Conservation (phyloP, 192 early-diverging fungal genomes). For the Pilaira anomala region DNA sequence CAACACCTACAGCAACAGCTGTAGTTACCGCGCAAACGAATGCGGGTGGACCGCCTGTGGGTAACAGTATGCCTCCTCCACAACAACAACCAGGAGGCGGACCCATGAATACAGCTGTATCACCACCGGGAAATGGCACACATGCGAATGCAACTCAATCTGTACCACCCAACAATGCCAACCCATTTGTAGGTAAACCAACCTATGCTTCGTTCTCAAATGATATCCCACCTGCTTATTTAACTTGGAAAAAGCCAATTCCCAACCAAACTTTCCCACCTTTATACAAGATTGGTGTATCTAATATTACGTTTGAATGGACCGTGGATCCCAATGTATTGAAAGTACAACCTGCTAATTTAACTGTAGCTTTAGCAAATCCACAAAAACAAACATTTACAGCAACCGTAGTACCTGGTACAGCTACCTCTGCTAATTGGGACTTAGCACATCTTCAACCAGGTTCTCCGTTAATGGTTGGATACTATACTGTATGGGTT, state of each 20-base stretch:
- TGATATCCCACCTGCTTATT: slow-evolving; percentile 32
- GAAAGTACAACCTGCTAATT: slow-evolving; percentile 27
- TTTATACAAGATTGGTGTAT: slow-evolving; percentile 34
- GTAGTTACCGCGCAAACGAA: neutral
- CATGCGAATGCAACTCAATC: slow-evolving; percentile 26
- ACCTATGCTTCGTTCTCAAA: slow-evolving; percentile 24
- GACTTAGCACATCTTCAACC: slow-evolving; percentile 19
- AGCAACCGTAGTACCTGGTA: slow-evolving; percentile 20
- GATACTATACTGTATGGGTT: slow-evolving; percentile 30
- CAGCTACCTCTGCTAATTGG: slow-evolving; percentile 33
- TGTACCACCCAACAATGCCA: slow-evolving; percentile 9
- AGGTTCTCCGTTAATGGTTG: slow-evolving; percentile 33
- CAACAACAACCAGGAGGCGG: neutral
- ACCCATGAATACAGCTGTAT: neutral
- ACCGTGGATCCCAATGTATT: slow-evolving; percentile 24
- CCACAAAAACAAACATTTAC: slow-evolving; percentile 35
- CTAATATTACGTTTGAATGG: slow-evolving; percentile 34
- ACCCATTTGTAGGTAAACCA: slow-evolving; percentile 32
- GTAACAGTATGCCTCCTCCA: neutral
- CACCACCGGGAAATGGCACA: slow-evolving; percentile 8
- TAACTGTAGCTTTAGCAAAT: slow-evolving; percentile 30
- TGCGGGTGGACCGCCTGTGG: neutral
- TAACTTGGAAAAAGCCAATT: slow-evolving; percentile 37
- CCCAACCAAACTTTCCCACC: slow-evolving; percentile 34
- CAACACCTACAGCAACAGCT: neutral